Evolutionary conservation across 2,329 filamentous ascomycete species (phyloP).

Genomic region (Fusarium ramigenum): DNA sequence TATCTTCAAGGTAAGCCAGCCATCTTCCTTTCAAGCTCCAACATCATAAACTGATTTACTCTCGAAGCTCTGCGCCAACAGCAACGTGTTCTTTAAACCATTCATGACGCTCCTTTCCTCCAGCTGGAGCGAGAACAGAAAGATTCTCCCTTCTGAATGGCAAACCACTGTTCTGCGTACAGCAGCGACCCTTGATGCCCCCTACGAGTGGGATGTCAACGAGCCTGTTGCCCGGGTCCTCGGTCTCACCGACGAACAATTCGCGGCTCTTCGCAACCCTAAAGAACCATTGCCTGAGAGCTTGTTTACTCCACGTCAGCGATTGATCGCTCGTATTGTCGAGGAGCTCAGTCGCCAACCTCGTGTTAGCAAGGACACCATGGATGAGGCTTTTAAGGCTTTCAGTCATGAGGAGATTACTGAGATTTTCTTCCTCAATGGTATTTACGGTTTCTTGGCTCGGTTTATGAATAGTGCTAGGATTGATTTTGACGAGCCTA

Average conservation of each 20-base stretch:
- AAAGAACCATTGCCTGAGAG: not conserved
- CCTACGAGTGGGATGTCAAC: constrained; percentile 17
- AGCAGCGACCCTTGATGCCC: not conserved
- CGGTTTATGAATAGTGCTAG: constrained; percentile 3
- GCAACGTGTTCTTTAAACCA: constrained; percentile 3
- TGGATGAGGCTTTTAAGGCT: not conserved
- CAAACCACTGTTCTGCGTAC: constrained; percentile 5
- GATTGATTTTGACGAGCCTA: constrained; percentile 16
- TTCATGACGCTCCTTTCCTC: constrained; percentile 13
- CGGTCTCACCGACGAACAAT: constrained; percentile 1
- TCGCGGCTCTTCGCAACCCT: not conserved
- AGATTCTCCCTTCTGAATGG: constrained; percentile 11
- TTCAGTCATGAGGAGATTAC: constrained; percentile 3
- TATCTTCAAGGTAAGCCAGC: constrained; percentile 2
- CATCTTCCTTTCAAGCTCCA: rapidly evolving
- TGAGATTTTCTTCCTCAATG: constrained; percentile 7
- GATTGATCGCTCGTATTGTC: constrained; percentile 1
- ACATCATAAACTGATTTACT: not conserved
- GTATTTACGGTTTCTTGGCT: constrained; percentile 7
- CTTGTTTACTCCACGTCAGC: constrained; percentile 1
- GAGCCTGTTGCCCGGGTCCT: constrained; percentile 9
- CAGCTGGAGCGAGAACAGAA: constrained; percentile 7
- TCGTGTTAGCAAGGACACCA: not conserved
- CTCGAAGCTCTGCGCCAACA: constrained; percentile 1
- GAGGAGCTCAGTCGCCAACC: not conserved